A percentile compares a stretch with the other conserved stretches of the same genome.
Conservation (phyloP, 2,329 filamentous ascomycete genomes). For the Cadophora malorum region DNA sequence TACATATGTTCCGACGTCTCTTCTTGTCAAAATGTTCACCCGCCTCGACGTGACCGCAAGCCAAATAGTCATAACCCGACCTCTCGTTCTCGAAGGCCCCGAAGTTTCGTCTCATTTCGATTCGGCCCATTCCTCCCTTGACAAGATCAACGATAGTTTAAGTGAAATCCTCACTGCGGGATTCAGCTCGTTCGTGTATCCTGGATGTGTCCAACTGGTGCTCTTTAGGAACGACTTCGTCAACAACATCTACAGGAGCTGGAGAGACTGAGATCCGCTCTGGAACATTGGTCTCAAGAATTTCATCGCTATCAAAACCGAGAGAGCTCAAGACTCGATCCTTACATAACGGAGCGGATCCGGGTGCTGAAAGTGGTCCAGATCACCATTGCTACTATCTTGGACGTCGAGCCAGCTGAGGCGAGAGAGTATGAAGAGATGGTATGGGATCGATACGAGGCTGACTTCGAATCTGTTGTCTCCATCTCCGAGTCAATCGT, state of each 20-base stretch:
- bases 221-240: neutral
- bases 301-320: neutral
- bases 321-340: neutral
- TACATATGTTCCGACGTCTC: neutral
- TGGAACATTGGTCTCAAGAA: neutral
- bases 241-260: neutral
- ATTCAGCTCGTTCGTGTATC: neutral
- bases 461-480: neutral
- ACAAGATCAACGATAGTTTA: neutral
- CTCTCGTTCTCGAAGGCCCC: neutral
- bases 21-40: constrained; percentile 7
- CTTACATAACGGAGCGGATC: neutral
- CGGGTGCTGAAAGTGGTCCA: neutral
- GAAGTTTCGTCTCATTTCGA: neutral
- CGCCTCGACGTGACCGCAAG: neutral
- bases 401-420: neutral
- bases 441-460: constrained; percentile 2
- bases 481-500: neutral
- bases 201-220: constrained; percentile 5
- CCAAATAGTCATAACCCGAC: neutral
- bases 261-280: neutral
- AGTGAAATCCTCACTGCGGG: neutral
- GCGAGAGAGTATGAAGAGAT: constrained; percentile 1
- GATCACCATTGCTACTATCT: neutral
- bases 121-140: neutral